These are phyloP conservation scores for Atractiella rhizophila DNA, from an alignment of 768 basidiomycete genomes.

Conservation along the genomic window DNA sequence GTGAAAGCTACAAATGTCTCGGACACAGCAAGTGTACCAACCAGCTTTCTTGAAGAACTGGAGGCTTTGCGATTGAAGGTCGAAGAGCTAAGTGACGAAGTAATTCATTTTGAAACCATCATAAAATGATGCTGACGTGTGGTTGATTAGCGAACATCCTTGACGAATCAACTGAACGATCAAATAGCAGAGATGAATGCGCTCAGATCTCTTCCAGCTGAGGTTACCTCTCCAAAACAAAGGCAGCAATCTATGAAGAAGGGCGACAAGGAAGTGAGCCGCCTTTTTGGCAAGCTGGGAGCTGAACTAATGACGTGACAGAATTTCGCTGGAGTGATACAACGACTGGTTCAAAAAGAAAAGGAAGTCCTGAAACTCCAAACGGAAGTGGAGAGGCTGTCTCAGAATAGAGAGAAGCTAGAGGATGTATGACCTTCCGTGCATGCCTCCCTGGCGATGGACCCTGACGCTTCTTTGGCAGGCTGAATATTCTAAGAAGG, in stretches of 20 bases:
- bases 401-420: constrained; percentile 31
- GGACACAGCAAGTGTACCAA: constrained; percentile 21
- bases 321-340: constrained; percentile 47
- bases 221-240: constrained; percentile 8
- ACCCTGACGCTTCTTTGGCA: constrained; percentile 1
- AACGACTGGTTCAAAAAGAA: constrained; percentile 59
- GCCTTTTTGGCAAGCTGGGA: constrained; percentile 3
- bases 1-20: constrained; percentile 26
- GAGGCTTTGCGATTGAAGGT: constrained; percentile 35
- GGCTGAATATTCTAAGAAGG: constrained; percentile 29
- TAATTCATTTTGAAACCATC: constrained; percentile 17
- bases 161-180: constrained; percentile 34
- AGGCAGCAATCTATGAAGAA: constrained; percentile 22
- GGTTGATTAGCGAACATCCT: constrained; percentile 32
- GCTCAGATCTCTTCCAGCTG: constrained; percentile 31
- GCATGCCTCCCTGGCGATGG: not conserved
- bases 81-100: constrained; percentile 42
- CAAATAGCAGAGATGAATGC: constrained; percentile 45
- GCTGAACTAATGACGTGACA: constrained; percentile 16
- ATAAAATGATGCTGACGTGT: not conserved
- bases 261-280: constrained; percentile 33
- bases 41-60: constrained; percentile 33
- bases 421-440: constrained; percentile 31
- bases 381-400: constrained; percentile 40
- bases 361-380: constrained; percentile 53